Percentiles rank a stretch among this genome's conserved stretches.
These are phyloP conservation scores for Paraconiothyrium brasiliense DNA, from an alignment of 2,329 filamentous ascomycete species.

Conservation along the genomic window DNA sequence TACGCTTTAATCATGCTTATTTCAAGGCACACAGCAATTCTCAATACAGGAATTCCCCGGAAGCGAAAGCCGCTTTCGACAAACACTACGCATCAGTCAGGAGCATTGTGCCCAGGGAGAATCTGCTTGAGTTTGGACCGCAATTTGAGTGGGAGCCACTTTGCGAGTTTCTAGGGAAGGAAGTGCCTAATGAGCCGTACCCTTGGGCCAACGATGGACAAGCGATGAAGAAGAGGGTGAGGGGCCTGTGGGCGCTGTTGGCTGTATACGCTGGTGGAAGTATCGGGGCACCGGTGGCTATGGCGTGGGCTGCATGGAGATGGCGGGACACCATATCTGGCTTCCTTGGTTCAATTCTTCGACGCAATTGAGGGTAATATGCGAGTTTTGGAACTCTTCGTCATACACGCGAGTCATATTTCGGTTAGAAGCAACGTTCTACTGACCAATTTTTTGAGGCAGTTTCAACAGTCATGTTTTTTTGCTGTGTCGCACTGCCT, in stretches of 20 bases:
- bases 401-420: too few relatives aligned
- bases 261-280: neutral
- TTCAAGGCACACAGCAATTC: slow-evolving; percentile 26
- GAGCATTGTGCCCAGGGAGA: slow-evolving; percentile 28
- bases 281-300: neutral
- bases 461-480: too few relatives aligned
- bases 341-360: neutral
- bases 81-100: slow-evolving; percentile 26
- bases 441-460: too few relatives aligned
- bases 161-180: slow-evolving; percentile 34
- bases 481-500: neutral
- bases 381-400: neutral
- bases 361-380: neutral
- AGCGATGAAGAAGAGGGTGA: slow-evolving; percentile 3
- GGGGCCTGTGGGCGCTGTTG: neutral
- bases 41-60: slow-evolving; percentile 16
- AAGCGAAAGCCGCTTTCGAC: slow-evolving; percentile 27
- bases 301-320: slow-evolving; percentile 1
- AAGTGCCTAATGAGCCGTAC: slow-evolving; percentile 28
- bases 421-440: too few relatives aligned
- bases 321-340: neutral
- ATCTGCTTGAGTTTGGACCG: slow-evolving; percentile 31
- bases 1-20: slow-evolving; percentile 22
- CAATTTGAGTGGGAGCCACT: slow-evolving; percentile 35
- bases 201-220: slow-evolving; percentile 24